A percentile compares a stretch with the other conserved stretches of the same genome.
These are phyloP conservation scores for Populus alba DNA, from an alignment of 345 rosid species.

Conservation along the genomic window DNA sequence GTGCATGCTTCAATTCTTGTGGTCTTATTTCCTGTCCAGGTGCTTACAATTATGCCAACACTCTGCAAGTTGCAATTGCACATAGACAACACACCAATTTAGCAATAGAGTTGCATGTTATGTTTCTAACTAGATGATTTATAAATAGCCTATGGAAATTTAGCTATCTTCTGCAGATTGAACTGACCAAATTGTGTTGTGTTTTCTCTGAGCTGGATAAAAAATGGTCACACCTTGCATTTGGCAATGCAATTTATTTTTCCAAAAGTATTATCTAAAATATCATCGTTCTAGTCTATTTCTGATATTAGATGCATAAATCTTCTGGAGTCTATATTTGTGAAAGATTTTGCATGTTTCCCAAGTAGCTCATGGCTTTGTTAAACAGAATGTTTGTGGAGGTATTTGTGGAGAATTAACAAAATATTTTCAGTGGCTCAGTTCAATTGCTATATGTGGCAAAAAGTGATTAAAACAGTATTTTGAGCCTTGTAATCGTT, in stretches of 20 bases:
- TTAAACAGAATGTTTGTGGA: background rate
- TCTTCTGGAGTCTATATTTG: background rate
- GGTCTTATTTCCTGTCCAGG: background rate
- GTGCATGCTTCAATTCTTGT: background rate
- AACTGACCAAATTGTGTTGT: background rate
- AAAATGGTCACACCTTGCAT: background rate
- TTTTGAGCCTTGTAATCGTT: background rate
- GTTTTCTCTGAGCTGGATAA: background rate
- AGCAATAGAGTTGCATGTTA: background rate
- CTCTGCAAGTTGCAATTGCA: constrained; percentile 10
- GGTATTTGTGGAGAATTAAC: background rate
- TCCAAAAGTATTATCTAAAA: background rate
- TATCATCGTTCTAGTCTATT: background rate
- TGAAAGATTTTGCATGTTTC: background rate
- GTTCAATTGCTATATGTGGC: background rate
- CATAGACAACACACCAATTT: background rate
- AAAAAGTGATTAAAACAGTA: background rate
- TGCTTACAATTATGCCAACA: background rate
- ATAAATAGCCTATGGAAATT: background rate
- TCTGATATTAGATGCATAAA: background rate
- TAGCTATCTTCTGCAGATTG: background rate
- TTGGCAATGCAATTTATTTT: background rate
- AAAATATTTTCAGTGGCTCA: background rate
- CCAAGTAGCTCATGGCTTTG: background rate
- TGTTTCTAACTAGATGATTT: constrained; percentile 2